These are phyloP conservation scores for Trifolium fragiferum DNA, from an alignment of 306 rosid genomes.

Conservation along the genomic window DNA sequence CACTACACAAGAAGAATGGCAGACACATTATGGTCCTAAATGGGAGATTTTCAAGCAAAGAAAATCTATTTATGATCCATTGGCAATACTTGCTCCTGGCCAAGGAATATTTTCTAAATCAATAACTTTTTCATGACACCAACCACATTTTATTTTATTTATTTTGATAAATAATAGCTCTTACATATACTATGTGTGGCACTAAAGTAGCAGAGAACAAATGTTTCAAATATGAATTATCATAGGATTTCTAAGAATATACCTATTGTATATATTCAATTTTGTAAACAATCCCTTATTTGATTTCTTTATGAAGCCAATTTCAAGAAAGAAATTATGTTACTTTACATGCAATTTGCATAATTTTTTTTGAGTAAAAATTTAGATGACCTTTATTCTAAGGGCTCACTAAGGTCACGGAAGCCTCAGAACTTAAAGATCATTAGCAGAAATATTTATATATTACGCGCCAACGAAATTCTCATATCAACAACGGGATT, in stretches of 20 bases:
- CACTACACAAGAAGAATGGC: slow-evolving; percentile 75
- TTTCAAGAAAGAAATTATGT: slow-evolving; percentile 31
- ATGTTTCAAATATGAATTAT: slow-evolving; percentile 39
- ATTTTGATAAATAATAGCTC: slow-evolving; percentile 4
- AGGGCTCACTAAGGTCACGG: neutral
- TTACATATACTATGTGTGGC: slow-evolving; percentile 36
- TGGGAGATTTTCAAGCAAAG: slow-evolving; percentile 77
- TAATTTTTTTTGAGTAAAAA: too few species aligned
- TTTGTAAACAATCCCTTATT: slow-evolving; percentile 39
- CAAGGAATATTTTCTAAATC: slow-evolving; percentile 84
- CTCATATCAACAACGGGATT: too few species aligned
- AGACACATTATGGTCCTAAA: slow-evolving; percentile 83
- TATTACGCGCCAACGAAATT: too few species aligned
- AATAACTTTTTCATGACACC: slow-evolving; percentile 54
- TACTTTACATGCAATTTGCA: neutral
- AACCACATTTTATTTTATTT: slow-evolving; percentile 15
- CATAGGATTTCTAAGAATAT: slow-evolving; percentile 38
- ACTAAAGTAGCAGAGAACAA: slow-evolving; percentile 37
- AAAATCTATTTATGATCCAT: slow-evolving; percentile 88
- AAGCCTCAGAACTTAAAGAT: too few species aligned
- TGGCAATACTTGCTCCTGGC: slow-evolving; percentile 89
- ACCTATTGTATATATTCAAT: slow-evolving; percentile 51
- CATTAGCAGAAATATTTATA: too few species aligned
- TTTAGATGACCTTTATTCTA: too few species aligned
- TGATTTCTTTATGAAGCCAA: slow-evolving; percentile 37